phyloP scores from a whole-genome alignment of 2,329 filamentous ascomycete genomes.

The Diatrype stigma region DNA sequence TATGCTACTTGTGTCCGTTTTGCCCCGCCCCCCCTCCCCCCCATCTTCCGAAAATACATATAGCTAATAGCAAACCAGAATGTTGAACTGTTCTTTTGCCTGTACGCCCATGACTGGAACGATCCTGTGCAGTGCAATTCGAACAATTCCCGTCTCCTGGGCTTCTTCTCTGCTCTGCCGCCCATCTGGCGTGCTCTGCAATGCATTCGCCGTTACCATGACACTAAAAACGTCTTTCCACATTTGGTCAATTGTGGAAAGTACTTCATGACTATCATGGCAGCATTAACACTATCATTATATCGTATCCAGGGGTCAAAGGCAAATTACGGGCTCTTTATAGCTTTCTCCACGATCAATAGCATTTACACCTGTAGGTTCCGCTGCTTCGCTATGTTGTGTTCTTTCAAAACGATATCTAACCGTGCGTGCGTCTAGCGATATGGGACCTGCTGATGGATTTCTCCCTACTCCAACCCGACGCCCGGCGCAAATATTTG shows the following conservation, averaged over 20 bases:
- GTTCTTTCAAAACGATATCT: background rate
- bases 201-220: constrained; percentile 82
- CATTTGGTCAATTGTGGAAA: constrained; percentile 92
- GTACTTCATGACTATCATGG: constrained; percentile 79
- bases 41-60: background rate
- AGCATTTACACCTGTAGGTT: constrained; percentile 71
- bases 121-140: constrained; percentile 79
- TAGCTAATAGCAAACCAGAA: constrained; percentile 52
- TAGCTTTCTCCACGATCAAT: constrained; percentile 77
- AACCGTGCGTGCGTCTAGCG: constrained; percentile 36
- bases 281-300: constrained; percentile 73
- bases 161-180: constrained; percentile 79
- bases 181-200: constrained; percentile 89
- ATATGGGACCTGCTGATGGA: constrained; percentile 97
- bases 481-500: constrained; percentile 62
- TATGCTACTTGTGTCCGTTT: constrained; percentile 72
- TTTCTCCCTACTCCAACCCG: constrained; percentile 82
- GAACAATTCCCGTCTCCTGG: constrained; percentile 73
- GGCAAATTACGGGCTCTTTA: constrained; percentile 64
- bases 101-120: constrained; percentile 78
- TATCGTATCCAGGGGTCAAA: constrained; percentile 68
- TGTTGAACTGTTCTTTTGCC: constrained; percentile 87
- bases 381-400: background rate
- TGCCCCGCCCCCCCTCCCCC: background rate
- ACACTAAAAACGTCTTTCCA: constrained; percentile 84